Evolutionary conservation across 352 stramenopile genomes (phyloP), one percentile per base, ranked within the genome.

Genomic region (Phytophthora sansomeana): DNA sequence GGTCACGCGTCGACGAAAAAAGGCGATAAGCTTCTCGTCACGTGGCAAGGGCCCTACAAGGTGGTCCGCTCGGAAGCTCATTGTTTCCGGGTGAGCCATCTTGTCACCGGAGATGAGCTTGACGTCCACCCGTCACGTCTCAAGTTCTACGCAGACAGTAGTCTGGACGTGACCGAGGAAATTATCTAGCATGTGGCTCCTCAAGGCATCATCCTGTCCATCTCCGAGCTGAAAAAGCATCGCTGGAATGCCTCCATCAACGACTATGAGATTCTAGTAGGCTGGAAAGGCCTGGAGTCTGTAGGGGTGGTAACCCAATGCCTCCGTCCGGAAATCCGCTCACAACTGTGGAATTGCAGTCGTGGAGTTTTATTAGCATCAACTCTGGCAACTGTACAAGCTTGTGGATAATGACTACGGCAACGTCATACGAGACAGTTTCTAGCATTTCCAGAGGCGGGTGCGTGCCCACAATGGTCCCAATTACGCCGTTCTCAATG

Each of bases 81-180:
- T 29, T 65, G 47, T 14, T 65, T 65, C 39, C 33, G 55, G 21
- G 43, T 63, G 6, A 30, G 26, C 7, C 55, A 63, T 24, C 51
- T 50, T 10, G 10, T 59, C 14, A 49, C 19, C 5, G 51, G 51
- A 11, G 35, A 41, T 14, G 35, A 41, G 14, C 8, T 17, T 14
- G 35, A 41, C 14, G 35, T 41, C 5, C 35, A 41, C 13, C 11
- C 5, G n/a, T 41, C 10, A n/a, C 35, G 35, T 5, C 11, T 41
- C 6, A n/a, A 41, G 35, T 5, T 41, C 11, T 41, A 41, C 14
- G 35, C 6, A 14, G 35, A 41, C 11, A 11, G 17, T 17, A 11
- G 14, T 17, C 35, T 41, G 11, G 35, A 41, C 11, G 35, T 41
- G 13, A 41, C 35, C 11, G 35, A 41, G 2, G 35, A 41, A 14